Evolutionary conservation across 2,329 filamentous ascomycete genomes (phyloP).

Genomic region (Neofusicoccum ribis): DNA sequence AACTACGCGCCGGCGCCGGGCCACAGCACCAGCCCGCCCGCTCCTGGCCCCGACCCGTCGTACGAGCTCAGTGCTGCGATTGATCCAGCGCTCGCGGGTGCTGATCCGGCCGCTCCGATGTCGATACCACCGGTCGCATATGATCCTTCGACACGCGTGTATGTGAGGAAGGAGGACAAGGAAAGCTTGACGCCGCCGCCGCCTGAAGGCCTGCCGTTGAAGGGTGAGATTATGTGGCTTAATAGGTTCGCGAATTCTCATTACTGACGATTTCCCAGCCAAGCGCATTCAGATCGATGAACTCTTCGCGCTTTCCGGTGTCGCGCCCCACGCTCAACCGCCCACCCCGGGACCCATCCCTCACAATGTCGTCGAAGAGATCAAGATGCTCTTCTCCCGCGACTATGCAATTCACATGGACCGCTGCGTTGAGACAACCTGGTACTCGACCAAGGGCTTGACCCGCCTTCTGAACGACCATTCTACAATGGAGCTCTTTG

Average conservation of each 20-base stretch:
- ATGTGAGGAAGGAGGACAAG: slow-evolving; percentile 21
- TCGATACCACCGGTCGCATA: slow-evolving; percentile 21
- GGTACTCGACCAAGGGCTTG: slow-evolving; percentile 66
- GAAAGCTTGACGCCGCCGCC: slow-evolving; percentile 24
- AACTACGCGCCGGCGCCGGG: slow-evolving; percentile 34
- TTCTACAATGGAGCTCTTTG: slow-evolving; percentile 65
- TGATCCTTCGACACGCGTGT: slow-evolving; percentile 15
- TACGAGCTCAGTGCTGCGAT: slow-evolving; percentile 61
- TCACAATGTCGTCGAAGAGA: slow-evolving; percentile 59
- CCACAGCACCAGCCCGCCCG: slow-evolving; percentile 29
- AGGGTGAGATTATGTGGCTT: slow-evolving; percentile 28
- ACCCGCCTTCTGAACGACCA: slow-evolving; percentile 56
- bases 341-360: slow-evolving; percentile 35
- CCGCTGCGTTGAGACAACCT: slow-evolving; percentile 76
- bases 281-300: slow-evolving; percentile 65
- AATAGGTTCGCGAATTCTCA: too few species aligned
- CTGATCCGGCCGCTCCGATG: slow-evolving; percentile 30
- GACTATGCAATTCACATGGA: slow-evolving; percentile 76
- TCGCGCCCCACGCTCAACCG: slow-evolving; percentile 52
- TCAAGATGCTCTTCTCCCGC: slow-evolving; percentile 70
- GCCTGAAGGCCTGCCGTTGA: slow-evolving; percentile 28
- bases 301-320: slow-evolving; percentile 64
- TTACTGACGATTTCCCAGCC: slow-evolving; percentile 1
- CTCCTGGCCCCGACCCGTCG: slow-evolving; percentile 35
- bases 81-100: slow-evolving; percentile 64